phyloP scores from a whole-genome alignment of 2,329 filamentous ascomycete genomes.

The Cladosporium sp. region DNA sequence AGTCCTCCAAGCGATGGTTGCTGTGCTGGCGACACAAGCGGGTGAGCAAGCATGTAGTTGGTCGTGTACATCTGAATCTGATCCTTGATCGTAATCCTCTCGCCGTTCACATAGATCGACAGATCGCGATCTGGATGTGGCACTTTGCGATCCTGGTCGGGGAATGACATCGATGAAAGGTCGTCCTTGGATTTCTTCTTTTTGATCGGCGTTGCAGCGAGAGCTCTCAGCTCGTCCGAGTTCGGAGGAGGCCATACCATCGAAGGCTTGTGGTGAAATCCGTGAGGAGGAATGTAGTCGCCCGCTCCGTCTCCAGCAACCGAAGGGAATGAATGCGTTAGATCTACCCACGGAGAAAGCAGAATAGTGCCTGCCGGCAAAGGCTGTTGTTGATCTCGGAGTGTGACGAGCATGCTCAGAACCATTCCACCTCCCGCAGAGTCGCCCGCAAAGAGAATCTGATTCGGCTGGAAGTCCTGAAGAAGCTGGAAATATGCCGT shows the following conservation, averaged over 20 bases:
- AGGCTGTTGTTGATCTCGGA: slow-evolving; percentile 80
- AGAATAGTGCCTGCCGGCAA: slow-evolving; percentile 86
- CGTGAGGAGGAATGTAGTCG: slow-evolving; percentile 85
- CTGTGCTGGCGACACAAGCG: slow-evolving; percentile 83
- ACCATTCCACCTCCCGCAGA: slow-evolving; percentile 93
- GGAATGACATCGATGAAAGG: slow-evolving; percentile 17
- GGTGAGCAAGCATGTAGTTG: slow-evolving; percentile 82
- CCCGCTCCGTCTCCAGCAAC: slow-evolving; percentile 69
- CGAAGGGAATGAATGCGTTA: slow-evolving; percentile 94
- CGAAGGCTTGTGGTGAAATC: slow-evolving; percentile 89
- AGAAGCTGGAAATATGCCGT: slow-evolving; percentile 85
- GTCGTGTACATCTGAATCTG: slow-evolving; percentile 89
- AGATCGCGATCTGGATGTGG: slow-evolving; percentile 45
- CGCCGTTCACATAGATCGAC: slow-evolving; percentile 69
- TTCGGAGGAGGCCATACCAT: slow-evolving; percentile 83
- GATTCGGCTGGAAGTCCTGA: slow-evolving; percentile 71
- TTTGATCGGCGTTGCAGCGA: slow-evolving; percentile 27
- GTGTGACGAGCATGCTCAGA: slow-evolving; percentile 71
- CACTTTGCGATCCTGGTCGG: slow-evolving; percentile 14
- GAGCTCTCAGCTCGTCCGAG: slow-evolving; percentile 29
- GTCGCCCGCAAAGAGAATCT: slow-evolving; percentile 86
- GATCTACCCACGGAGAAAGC: slow-evolving; percentile 92
- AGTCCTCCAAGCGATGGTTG: slow-evolving; percentile 88
- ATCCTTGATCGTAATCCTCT: slow-evolving; percentile 74
- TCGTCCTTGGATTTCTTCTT: slow-evolving; percentile 22